Evolutionary conservation across 768 basidiomycete genomes (phyloP).

Genomic region (Dioszegia aurantiaca): DNA sequence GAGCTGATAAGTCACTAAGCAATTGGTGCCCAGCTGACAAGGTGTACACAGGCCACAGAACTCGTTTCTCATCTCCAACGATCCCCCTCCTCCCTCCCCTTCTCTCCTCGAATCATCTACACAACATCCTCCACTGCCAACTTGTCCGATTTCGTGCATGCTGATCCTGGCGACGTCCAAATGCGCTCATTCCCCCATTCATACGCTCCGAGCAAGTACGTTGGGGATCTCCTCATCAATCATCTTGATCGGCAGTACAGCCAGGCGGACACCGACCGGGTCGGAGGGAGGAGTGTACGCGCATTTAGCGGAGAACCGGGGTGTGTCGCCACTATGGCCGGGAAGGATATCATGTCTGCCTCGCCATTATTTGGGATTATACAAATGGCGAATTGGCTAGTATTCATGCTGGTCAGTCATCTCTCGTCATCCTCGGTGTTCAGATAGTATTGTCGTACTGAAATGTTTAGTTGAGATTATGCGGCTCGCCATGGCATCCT

Average conservation of each 20-base stretch:
- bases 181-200: constrained; percentile 20
- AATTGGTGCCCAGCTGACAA: no score
- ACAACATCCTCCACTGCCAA: constrained; percentile 34
- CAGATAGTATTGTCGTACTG: not conserved
- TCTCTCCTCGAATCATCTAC: constrained; percentile 47
- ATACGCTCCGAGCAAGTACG: constrained; percentile 48
- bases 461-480: constrained; percentile 27
- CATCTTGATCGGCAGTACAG: constrained; percentile 38
- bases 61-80: constrained; percentile 32
- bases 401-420: not conserved
- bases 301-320: constrained; percentile 7
- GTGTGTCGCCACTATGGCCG: constrained; percentile 10
- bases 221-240: constrained; percentile 42
- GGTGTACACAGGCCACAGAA: constrained; percentile 37
- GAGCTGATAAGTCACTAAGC: no score
- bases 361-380: constrained; percentile 13
- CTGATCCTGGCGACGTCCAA: constrained; percentile 39
- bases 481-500: constrained; percentile 37
- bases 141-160: not conserved
- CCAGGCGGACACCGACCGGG: not conserved
- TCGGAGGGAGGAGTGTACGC: constrained; percentile 8
- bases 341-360: not conserved
- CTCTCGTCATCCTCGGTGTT: not conserved
- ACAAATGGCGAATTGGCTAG: constrained; percentile 3
- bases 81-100: constrained; percentile 38